Evolutionary conservation across 352 stramenopile species (phyloP), one percentile per base, ranked within the genome.

Genomic region (Pythium insidiosum): DNA sequence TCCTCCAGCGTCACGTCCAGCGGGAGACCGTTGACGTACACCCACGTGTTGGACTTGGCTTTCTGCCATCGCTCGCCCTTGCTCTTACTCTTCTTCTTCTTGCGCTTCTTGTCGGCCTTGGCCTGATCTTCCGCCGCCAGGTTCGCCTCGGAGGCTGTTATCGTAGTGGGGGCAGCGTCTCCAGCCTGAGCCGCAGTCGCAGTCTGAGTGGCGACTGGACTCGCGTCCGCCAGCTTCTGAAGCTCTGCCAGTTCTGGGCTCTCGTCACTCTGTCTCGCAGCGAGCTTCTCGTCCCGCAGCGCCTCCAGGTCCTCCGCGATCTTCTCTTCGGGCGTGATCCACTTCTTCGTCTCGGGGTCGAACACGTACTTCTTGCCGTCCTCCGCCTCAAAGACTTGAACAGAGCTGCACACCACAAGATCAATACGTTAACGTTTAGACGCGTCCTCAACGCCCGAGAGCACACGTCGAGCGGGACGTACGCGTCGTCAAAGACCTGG

Each of bases 1-100:
- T 99, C 94, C 43, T 98, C 63, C 22, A 88, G 62, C 10, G 88
- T 95, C 9, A 92, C 64, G 50, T 98, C 88, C 6, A 83, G 49
- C n/a, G 95, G 95, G 25, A 99, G 66, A 16, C 94, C 94, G 26
- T 95, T 96, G 22, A 98, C 77, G 52, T 98, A 98, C 16, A 98
- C 83, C 95, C 95, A 98, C 51, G 85, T 95, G 41, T 93, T 92
- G 4, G 56, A 73, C 63, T 95, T 96, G 40, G 63, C 77, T 25
- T 72, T 67, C 49, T 87, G 88, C 75, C 66, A 85, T 54, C 85
- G 82, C 18, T 92, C 73, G 23, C 61, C 84, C 26, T 94, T 82
- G 38, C 83, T 77, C 38, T 84, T 85, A 18, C 89, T 86, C 49
- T 89, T 95, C 46, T 73, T 79, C 47, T 77, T 82, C 38, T 78